Evolutionary conservation across 257 asterid species (phyloP).

Genomic region (Echium plantagineum): DNA sequence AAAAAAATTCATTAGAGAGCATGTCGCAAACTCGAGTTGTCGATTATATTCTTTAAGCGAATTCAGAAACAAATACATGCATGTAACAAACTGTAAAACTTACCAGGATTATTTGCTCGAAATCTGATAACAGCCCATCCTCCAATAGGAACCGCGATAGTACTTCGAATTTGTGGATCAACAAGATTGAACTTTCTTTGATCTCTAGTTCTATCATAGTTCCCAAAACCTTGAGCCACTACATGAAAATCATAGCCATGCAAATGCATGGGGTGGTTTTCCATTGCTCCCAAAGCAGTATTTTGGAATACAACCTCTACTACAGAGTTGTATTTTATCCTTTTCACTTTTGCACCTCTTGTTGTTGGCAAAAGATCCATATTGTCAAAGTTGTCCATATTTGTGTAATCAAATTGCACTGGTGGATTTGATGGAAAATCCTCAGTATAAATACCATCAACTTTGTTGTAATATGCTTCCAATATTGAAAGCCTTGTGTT

Average conservation of each 20-base stretch:
- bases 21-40: too few relatives aligned
- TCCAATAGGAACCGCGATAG: slow-evolving; percentile 51
- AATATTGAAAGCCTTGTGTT: slow-evolving; percentile 41
- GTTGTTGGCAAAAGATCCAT: too few relatives aligned
- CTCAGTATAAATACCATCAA: too few relatives aligned
- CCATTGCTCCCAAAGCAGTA: slow-evolving; percentile 39
- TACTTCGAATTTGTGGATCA: slow-evolving; percentile 50
- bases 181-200: slow-evolving; percentile 25
- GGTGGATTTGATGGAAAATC: slow-evolving; percentile 41
- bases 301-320: slow-evolving; percentile 47
- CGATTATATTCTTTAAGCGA: too few relatives aligned
- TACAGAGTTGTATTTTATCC: slow-evolving; percentile 27
- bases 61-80: too few relatives aligned
- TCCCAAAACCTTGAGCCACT: slow-evolving; percentile 54
- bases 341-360: slow-evolving; percentile 43
- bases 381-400: slow-evolving; percentile 13
- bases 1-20: too few relatives aligned
- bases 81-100: neutral
- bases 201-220: slow-evolving; percentile 26
- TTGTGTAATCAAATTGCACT: slow-evolving; percentile 34
- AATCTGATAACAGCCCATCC: slow-evolving; percentile 62
- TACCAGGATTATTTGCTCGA: slow-evolving; percentile 52
- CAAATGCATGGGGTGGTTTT: slow-evolving; percentile 55
- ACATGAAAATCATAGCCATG: slow-evolving; percentile 53
- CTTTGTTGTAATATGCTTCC: slow-evolving; percentile 49